Evolutionary conservation across 257 asterid species (phyloP), one percentile per base, ranked within the genome.

Genomic region (Solanum ossicruentum): DNA sequence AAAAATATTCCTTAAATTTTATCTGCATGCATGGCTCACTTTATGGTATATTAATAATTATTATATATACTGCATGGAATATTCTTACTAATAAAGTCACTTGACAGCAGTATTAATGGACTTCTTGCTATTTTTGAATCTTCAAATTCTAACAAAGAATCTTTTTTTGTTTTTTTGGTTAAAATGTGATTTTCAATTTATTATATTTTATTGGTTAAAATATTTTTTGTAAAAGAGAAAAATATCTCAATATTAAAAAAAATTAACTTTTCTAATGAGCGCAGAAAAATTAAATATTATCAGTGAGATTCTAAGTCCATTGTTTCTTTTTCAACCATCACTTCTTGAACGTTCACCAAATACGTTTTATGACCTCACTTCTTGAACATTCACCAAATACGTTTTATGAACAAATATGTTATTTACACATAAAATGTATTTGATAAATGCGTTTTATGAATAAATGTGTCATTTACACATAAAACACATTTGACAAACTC

Each of bases 11-110:
- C 16, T 51, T 77, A 49, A 28, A 66, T 13, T 66, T 73, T 77
- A 51, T 75, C 23, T 23, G 23, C 63, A 77, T 23, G 23, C 63
- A 77, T 77, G 82, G 63, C 47, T 23, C 63, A 77, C 82, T 77
- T 51, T 77, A 16, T 21, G 10, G 10, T 77, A 15, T 5, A 16
- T 7, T 15, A 77, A 73, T 47, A 47, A 73, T 51, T 51, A 51
- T 32, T 32, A 32, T 3, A 32, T 16, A 77, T 70, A 15, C 10
- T 23, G 3, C 82, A 15, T 26, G 26, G 16, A 77, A 77, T 8
- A 15, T 77, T 51, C 26, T 77, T 77, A 51, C 47, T 51, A 73
- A n/a, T 77, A 73, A 45, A n/a, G 80, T n/a, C 55, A 43, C 36
- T 20, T 43, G 47, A 16, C 82, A 51, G 45, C 82, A 23, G 82